Evolutionary conservation across 139 green algal genomes (phyloP).

Genomic region (Closterium sp.): DNA sequence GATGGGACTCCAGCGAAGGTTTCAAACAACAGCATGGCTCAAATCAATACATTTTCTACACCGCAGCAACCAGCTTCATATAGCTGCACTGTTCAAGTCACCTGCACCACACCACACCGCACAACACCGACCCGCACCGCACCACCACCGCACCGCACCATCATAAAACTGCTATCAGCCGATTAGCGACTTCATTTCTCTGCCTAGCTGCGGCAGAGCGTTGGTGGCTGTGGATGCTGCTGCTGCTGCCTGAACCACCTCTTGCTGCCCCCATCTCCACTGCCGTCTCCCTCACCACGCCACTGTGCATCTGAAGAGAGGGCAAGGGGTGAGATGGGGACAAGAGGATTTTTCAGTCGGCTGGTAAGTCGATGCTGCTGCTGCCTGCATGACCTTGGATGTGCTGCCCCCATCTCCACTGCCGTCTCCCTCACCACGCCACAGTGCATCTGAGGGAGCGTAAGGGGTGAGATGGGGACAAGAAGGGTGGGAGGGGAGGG

Average conservation of each 20-base stretch:
- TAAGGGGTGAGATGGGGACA: background rate
- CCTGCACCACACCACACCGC: too few relatives aligned
- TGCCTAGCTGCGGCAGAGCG: background rate
- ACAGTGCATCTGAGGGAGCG: background rate
- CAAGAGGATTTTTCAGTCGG: too few relatives aligned
- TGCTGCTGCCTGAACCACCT: background rate
- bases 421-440: background rate
- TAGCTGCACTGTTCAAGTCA: too few relatives aligned
- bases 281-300: background rate
- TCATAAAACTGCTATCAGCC: background rate
- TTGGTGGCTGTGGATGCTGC: background rate
- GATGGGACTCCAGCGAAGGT: too few relatives aligned
- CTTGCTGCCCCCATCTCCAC: background rate
- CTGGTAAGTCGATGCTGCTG: background rate
- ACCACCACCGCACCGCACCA: too few relatives aligned
- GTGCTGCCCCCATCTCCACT: background rate
- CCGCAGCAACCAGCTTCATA: too few relatives aligned
- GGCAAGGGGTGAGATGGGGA: too few relatives aligned
- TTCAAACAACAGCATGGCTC: too few relatives aligned
- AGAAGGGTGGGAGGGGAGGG: background rate
- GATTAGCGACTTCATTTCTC: background rate
- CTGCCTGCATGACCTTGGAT: background rate
- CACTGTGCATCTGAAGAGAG: too few relatives aligned
- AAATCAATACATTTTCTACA: too few relatives aligned
- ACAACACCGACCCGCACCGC: too few relatives aligned